Percentiles rank a stretch among this genome's conserved stretches.
These are phyloP conservation scores for Aegilops sharonensis DNA, from an alignment of 176 grass and related monocot species.

Conservation along the genomic window DNA sequence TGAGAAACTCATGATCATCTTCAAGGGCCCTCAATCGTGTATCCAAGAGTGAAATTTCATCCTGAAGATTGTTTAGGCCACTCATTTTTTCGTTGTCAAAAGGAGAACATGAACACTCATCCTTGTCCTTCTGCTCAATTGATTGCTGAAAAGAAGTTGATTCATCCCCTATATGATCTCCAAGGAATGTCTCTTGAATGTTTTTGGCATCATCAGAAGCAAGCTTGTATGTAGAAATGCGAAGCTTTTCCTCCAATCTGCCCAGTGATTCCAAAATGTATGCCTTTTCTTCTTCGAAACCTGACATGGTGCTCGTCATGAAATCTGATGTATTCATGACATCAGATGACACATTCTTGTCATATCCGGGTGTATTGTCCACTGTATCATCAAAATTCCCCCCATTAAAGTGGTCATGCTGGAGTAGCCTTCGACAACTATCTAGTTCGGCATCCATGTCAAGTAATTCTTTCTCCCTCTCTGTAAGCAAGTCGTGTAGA, in stretches of 20 bases:
- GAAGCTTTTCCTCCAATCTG: slow-evolving; percentile 52
- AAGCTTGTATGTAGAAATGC: slow-evolving; percentile 32
- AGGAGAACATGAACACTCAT: slow-evolving; percentile 15
- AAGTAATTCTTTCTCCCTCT: slow-evolving; percentile 91
- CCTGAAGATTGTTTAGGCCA: slow-evolving; percentile 6
- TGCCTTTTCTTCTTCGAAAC: slow-evolving; percentile 53
- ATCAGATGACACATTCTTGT: neutral
- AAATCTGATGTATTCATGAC: neutral
- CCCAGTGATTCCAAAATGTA: slow-evolving; percentile 52
- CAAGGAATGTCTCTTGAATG: neutral
- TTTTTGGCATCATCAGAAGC: slow-evolving; percentile 23
- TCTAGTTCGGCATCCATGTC: slow-evolving; percentile 69
- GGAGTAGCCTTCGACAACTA: slow-evolving; percentile 26
- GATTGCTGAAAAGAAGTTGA: slow-evolving; percentile 24
- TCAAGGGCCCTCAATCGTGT: slow-evolving; percentile 49
- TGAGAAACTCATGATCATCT: slow-evolving; percentile 55
- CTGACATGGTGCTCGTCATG: slow-evolving; percentile 37
- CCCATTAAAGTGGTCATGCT: slow-evolving; percentile 6
- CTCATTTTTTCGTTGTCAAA: neutral
- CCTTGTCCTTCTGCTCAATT: slow-evolving; percentile 8
- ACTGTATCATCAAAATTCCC: neutral
- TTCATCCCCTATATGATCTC: slow-evolving; percentile 23
- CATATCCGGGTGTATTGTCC: neutral
- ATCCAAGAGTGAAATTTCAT: slow-evolving; percentile 41
- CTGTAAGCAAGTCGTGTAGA: slow-evolving; percentile 70